Conservation (phyloP, 148 eudicot genomes). For the Talinum fruticosum region DNA sequence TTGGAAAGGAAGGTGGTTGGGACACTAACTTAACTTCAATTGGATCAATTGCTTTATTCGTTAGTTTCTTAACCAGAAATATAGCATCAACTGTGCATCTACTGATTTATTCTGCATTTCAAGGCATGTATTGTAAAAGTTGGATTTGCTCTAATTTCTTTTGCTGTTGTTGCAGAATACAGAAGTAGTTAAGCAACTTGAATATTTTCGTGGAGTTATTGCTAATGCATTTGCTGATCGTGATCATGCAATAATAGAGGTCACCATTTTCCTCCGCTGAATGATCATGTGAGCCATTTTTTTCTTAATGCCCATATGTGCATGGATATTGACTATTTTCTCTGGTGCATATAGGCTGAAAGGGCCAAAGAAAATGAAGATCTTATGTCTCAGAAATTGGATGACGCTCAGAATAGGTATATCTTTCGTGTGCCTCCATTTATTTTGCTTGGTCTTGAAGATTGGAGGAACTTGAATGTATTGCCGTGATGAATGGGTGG, state of each 20-base stretch:
- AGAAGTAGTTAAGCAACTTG: constrained; percentile 78
- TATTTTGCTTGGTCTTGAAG: background rate
- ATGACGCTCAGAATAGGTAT: constrained; percentile 57
- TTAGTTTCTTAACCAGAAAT: background rate
- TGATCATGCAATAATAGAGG: constrained; percentile 92
- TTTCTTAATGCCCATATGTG: constrained; percentile 11
- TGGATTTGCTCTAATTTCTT: constrained; percentile 12
- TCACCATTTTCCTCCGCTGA: constrained; percentile 17
- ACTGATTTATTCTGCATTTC: background rate
- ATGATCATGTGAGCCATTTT: background rate
- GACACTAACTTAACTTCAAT: background rate
- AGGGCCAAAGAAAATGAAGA: constrained; percentile 87
- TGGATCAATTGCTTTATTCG: background rate
- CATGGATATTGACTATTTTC: constrained; percentile 18
- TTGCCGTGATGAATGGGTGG: background rate
- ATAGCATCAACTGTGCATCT: background rate
- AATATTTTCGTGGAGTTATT: constrained; percentile 73
- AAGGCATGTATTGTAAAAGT: background rate
- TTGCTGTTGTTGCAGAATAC: constrained; percentile 46
- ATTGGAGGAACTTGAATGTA: background rate
- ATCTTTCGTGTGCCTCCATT: background rate
- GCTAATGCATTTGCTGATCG: constrained; percentile 92
- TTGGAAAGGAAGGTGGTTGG: background rate
- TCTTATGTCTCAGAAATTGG: constrained; percentile 49
- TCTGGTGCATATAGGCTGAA: constrained; percentile 65